Evolutionary conservation across 169 alveolate genomes (phyloP), one percentile per base, ranked within the genome.

Genomic region (Babesia gibsoni): DNA sequence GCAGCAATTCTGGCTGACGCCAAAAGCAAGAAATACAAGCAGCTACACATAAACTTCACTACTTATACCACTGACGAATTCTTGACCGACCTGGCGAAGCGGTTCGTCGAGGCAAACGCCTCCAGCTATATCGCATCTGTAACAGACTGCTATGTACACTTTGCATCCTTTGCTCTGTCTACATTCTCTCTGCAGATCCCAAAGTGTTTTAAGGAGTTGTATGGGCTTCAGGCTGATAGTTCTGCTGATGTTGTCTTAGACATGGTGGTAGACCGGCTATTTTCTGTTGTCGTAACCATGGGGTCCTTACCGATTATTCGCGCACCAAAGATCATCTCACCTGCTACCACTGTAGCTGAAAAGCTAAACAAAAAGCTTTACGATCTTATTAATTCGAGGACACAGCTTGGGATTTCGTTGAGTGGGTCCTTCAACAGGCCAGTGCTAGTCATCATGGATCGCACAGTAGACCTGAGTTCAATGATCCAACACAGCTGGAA

Each of bases 401-500:
- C 63, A 14, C 81, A 82, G 27, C 64, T 70, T 29, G 87, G 81
- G 20, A 52, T 89, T 6, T 74, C 84, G 20, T 59, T 79, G 48
- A 45, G 89, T 20, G 83, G 88, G 59, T 56, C 67, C 37, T 61
- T 74, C 32, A 88, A 89, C 59, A 78, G 96, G 29, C 96, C 96
- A 4, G 49, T 91, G 30, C 46, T 90, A 16, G 57, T 92, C 14
- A 82, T 92, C 25, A 70, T 88, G 39, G 96, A 92, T 32, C 46
- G 96, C 30, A 90, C 83, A 23, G 54, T 90, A 6, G 96, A 92
- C 61, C 88, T 92, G 52, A 66, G 90, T 37, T 59, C 92, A 27
- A 92, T 92, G 96, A 61, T 92, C n/a, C 93, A 89, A 57, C 96
- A 92, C 73, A 78, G 92, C 27, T 92, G 96, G 96, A 92, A 89